Conservation (phyloP, 2,329 filamentous ascomycete genomes). For the Ophiostoma tasmaniense region DNA sequence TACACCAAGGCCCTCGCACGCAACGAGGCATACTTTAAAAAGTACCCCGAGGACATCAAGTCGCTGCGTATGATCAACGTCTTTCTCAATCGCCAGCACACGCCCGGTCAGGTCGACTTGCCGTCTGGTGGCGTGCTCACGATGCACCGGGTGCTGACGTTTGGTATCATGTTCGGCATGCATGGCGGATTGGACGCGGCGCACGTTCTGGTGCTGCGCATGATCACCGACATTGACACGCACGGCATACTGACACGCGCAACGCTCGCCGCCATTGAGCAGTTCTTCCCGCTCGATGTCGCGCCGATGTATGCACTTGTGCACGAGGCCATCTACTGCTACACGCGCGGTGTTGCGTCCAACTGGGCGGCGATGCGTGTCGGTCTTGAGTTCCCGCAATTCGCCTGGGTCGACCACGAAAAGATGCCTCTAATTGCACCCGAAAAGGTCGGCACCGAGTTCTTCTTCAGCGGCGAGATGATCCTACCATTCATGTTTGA, state of each 20-base stretch:
- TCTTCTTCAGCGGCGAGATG: conserved; percentile 73
- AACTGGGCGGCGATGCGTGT: conserved; percentile 68
- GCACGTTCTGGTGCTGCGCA: conserved; percentile 64
- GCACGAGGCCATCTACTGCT: conserved; percentile 83
- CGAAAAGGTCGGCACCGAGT: conserved; percentile 12
- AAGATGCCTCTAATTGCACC: conserved; percentile 26
- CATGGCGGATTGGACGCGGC: conserved; percentile 69
- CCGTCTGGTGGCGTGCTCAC: conserved; percentile 68
- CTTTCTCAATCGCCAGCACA: conserved; percentile 51
- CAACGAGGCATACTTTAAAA: conserved; percentile 72
- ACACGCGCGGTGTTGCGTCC: conserved; percentile 52
- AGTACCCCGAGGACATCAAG: conserved; percentile 72
- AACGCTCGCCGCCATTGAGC: conserved; percentile 61
- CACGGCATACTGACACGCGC: conserved; percentile 69
- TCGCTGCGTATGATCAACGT: conserved; percentile 57
- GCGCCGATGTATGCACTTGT: conserved; percentile 77
- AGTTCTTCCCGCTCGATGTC: conserved; percentile 60
- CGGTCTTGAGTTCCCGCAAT: conserved; percentile 32
- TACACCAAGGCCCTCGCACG: conserved; percentile 62
- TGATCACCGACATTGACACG: conserved; percentile 63
- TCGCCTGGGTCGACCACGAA: conserved; percentile 37
- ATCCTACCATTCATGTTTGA: conserved; percentile 80
- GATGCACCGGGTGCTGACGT: conserved; percentile 62
- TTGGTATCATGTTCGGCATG: conserved; percentile 70
- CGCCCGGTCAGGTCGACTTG: conserved; percentile 38